Conservation (phyloP, 2,329 filamentous ascomycete genomes). For the Monosporascus sp. region DNA sequence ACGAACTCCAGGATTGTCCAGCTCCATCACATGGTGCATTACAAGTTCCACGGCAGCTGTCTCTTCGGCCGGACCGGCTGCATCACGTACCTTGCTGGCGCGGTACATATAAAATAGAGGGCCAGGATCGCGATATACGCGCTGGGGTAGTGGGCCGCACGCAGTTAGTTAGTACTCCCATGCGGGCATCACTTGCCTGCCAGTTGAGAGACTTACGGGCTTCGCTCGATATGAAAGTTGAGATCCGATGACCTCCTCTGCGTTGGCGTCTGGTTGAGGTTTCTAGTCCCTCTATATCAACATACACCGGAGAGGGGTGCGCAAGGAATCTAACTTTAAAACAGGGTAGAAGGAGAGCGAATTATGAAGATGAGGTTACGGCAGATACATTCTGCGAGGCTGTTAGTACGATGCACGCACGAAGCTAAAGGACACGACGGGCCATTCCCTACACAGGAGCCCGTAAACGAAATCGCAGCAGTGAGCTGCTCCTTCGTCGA, state of each 20-base stretch:
- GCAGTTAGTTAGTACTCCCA: background rate
- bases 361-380: too few relatives aligned
- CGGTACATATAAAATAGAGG: constrained; percentile 26
- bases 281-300: too few relatives aligned
- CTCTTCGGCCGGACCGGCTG: constrained; percentile 19
- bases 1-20: constrained; percentile 27
- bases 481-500: constrained; percentile 30
- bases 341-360: too few relatives aligned
- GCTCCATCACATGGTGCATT: constrained; percentile 27
- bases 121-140: constrained; percentile 25
- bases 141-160: constrained; percentile 23
- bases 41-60: constrained; percentile 24
- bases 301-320: too few relatives aligned
- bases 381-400: background rate
- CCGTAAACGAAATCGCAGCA: constrained; percentile 23
- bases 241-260: constrained; percentile 24
- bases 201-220: constrained; percentile 13
- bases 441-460: constrained; percentile 25
- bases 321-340: too few relatives aligned
- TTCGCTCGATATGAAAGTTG: constrained; percentile 24
- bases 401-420: background rate
- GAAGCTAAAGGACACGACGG: background rate
- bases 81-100: constrained; percentile 24
- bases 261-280: background rate
- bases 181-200: background rate